These are phyloP conservation scores for Sphaceloma murrayae DNA, from an alignment of 2,329 filamentous ascomycete genomes.

Conservation along the genomic window DNA sequence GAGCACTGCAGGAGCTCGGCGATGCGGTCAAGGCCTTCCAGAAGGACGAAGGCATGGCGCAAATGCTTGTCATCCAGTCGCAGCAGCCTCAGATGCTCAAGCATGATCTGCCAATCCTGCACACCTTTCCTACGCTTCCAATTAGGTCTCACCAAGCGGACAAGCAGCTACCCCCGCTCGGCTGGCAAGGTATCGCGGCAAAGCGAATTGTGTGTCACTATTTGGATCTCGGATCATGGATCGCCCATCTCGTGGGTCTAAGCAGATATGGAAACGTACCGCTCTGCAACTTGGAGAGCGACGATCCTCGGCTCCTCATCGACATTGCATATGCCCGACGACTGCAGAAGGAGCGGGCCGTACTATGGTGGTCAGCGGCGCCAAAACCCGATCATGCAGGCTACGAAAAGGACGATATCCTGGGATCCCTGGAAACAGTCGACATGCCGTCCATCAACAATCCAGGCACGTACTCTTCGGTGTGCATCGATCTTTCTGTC, in stretches of 20 bases:
- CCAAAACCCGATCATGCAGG: constrained; percentile 89
- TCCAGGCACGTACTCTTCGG: constrained; percentile 85
- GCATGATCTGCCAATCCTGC: constrained; percentile 74
- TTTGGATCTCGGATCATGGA: constrained; percentile 84
- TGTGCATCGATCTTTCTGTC: constrained; percentile 90
- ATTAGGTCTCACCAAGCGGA: constrained; percentile 76
- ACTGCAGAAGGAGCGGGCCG: constrained; percentile 81
- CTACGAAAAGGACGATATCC: constrained; percentile 84
- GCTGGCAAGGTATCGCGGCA: constrained; percentile 85
- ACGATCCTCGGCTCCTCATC: constrained; percentile 90
- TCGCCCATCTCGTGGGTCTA: constrained; percentile 76
- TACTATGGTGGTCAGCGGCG: constrained; percentile 91
- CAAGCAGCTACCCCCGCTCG: constrained; percentile 77
- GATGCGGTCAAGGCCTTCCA: constrained; percentile 85
- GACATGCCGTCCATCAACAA: constrained; percentile 91
- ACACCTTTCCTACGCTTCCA: constrained; percentile 73
- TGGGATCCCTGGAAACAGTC: constrained; percentile 72
- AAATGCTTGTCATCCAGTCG: constrained; percentile 83
- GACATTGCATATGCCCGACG: constrained; percentile 89
- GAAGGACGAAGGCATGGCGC: constrained; percentile 69
- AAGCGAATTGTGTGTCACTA: constrained; percentile 82
- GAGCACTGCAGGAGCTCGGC: constrained; percentile 77
- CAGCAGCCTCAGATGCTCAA: constrained; percentile 70
- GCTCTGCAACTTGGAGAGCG: constrained; percentile 86
- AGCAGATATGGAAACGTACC: constrained; percentile 90